phyloP scores from a whole-genome alignment of 164 flowering plant species.

The Chimonanthus praecox region DNA sequence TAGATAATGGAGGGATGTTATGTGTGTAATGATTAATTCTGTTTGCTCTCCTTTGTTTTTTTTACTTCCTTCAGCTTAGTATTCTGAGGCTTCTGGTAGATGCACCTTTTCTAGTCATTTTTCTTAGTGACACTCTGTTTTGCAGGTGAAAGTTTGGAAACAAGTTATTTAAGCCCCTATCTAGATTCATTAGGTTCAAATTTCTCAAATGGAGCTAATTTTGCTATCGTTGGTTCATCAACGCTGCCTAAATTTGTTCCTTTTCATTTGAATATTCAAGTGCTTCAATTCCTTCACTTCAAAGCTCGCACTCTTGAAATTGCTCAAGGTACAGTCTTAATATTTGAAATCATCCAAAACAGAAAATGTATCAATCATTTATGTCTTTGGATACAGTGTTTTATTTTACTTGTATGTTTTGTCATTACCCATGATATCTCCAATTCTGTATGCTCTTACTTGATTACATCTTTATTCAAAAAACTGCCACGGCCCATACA shows the following conservation, averaged over 20 bases:
- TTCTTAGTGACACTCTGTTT: neutral
- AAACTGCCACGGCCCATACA: too few relatives aligned
- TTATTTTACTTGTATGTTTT: neutral
- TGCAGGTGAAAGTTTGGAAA: constrained; percentile 27
- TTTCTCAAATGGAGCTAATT: constrained; percentile 55
- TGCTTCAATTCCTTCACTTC: constrained; percentile 46
- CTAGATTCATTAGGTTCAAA: constrained; percentile 46
- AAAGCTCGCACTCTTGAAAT: constrained; percentile 36
- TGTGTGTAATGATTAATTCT: too few relatives aligned
- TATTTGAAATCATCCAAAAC: neutral
- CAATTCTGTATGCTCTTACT: too few relatives aligned
- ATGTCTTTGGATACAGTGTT: neutral
- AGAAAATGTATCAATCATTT: neutral
- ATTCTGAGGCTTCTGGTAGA: too few relatives aligned
- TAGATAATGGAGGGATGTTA: too few relatives aligned
- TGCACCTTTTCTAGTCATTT: too few relatives aligned
- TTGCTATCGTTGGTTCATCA: constrained; percentile 50
- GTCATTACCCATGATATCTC: too few relatives aligned
- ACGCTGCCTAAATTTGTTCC: constrained; percentile 32
- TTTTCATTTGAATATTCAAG: constrained; percentile 40
- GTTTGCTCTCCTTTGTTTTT: too few relatives aligned
- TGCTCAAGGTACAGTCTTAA: constrained; percentile 17
- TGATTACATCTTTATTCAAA: too few relatives aligned
- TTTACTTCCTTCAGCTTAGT: too few relatives aligned
- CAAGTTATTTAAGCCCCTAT: constrained; percentile 29